A percentile compares a stretch with the other conserved stretches of the same genome.
Evolutionary conservation across 2,329 filamentous ascomycete genomes (phyloP).

Genomic region (Trichoderma koningiopsis): DNA sequence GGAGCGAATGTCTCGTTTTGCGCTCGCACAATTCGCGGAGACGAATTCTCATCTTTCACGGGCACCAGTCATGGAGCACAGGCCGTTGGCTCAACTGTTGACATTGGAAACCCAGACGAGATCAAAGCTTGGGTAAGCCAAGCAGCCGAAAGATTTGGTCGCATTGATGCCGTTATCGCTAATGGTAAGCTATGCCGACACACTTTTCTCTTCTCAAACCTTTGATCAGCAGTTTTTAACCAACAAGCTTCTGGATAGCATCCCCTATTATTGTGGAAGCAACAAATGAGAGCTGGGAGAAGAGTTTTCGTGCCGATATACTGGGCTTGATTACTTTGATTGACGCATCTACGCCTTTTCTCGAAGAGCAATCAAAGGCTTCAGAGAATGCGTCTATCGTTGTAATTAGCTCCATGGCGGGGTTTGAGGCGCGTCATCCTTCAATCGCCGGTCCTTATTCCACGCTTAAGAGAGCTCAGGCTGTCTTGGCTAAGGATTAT

Average conservation of each 20-base stretch:
- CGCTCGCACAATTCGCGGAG: constrained; percentile 27
- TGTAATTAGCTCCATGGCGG: constrained; percentile 33
- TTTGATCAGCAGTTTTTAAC: background rate
- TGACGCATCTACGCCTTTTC: constrained; percentile 28
- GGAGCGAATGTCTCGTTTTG: constrained; percentile 36
- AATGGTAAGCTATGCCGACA: constrained; percentile 26
- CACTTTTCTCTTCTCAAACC: background rate
- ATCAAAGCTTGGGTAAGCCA: constrained; percentile 29
- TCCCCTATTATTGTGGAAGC: constrained; percentile 25
- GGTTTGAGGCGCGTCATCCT: constrained; percentile 29
- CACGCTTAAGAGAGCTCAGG: constrained; percentile 33
- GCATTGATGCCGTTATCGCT: constrained; percentile 33
- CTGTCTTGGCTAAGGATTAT: constrained; percentile 33
- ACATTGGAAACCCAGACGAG: constrained; percentile 28
- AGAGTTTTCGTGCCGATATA: constrained; percentile 33
- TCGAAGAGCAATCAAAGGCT: constrained; percentile 25
- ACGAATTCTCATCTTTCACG: constrained; percentile 31
- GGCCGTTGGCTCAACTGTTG: constrained; percentile 31
- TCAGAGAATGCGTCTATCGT: constrained; percentile 32
- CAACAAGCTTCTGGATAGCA: constrained; percentile 10
- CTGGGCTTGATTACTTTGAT: constrained; percentile 33
- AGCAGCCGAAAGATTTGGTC: constrained; percentile 29
- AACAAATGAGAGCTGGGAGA: constrained; percentile 29
- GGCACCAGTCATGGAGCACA: constrained; percentile 22
- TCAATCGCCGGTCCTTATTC: constrained; percentile 29